These are phyloP conservation scores for Dispira parvispora DNA, from an alignment of 192 early-diverging fungal species.

Conservation along the genomic window DNA sequence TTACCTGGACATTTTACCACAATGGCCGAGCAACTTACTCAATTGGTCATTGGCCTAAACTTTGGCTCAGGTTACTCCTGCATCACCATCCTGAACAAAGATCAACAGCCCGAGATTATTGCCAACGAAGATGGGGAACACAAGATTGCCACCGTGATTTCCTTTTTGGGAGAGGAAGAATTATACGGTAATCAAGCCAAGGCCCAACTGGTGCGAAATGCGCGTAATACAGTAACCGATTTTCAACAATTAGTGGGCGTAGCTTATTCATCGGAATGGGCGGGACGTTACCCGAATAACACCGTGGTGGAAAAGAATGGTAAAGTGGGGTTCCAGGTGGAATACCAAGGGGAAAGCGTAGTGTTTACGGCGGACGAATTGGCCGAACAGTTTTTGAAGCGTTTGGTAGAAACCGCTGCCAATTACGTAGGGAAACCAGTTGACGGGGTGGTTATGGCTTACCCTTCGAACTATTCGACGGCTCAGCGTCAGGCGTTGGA, in stretches of 20 bases:
- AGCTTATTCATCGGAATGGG: constrained; percentile 17
- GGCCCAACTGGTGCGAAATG: constrained; percentile 72
- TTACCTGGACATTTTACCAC: constrained; percentile 14
- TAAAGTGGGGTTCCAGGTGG: constrained; percentile 41
- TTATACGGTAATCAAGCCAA: constrained; percentile 62
- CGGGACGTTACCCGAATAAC: constrained; percentile 29
- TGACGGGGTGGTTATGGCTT: constrained; percentile 66
- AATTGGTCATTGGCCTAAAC: constrained; percentile 49
- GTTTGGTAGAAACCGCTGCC: constrained; percentile 77
- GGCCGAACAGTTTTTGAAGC: constrained; percentile 59
- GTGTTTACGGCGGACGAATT: constrained; percentile 56
- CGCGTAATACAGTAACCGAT: constrained; percentile 74
- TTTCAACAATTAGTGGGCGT: constrained; percentile 73
- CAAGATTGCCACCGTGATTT: constrained; percentile 84
- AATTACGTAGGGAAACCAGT: constrained; percentile 65
- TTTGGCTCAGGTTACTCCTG: constrained; percentile 74
- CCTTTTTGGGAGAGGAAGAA: constrained; percentile 83
- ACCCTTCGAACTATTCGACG: constrained; percentile 71
- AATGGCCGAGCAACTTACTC: constrained; percentile 6
- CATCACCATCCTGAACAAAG: constrained; percentile 71
- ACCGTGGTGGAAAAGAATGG: constrained; percentile 38
- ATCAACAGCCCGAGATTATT: constrained; percentile 58
- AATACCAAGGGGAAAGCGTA: constrained; percentile 35
- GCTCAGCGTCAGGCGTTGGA: constrained; percentile 49
- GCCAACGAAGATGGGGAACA: constrained; percentile 98